Conservation (phyloP, 192 early-diverging fungal species). For the Spizellomyces punctatus region DNA sequence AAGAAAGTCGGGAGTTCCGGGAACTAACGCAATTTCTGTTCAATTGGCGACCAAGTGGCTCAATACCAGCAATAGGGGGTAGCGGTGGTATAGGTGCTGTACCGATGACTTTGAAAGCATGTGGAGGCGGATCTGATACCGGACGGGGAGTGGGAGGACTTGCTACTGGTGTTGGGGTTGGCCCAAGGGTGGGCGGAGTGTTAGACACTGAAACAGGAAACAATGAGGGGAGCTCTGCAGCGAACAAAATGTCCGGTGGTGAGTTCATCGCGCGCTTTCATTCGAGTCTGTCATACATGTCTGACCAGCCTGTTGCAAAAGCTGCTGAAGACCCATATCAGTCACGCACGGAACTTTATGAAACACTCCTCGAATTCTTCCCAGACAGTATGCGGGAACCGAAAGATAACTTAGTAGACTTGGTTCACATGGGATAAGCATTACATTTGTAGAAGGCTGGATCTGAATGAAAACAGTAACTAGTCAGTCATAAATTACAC, state of each 20-base stretch:
- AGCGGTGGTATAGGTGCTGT: neutral
- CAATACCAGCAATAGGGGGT: neutral
- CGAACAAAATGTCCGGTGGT: neutral
- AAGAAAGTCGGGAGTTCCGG: constrained; percentile 50
- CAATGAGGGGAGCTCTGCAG: neutral
- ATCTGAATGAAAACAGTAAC: too few relatives aligned
- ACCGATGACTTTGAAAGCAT: too few relatives aligned
- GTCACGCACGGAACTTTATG: constrained; percentile 66
- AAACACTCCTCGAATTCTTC: constrained; percentile 72
- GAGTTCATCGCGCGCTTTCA: neutral
- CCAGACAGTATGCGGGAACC: constrained; percentile 79
- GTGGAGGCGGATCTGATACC: neutral
- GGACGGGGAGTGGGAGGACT: constrained; percentile 2
- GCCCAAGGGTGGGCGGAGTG: too few relatives aligned
- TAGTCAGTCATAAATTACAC: too few relatives aligned
- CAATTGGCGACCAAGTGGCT: constrained; percentile 30
- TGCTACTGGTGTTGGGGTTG: neutral
- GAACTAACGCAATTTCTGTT: constrained; percentile 52
- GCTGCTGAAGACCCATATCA: constrained; percentile 37
- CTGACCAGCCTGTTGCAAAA: neutral
- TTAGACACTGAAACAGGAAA: neutral
- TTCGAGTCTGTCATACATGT: too few relatives aligned
- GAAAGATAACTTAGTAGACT: constrained; percentile 67
- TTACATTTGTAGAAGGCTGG: neutral
- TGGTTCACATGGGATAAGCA: constrained; percentile 45